Percentiles rank a stretch among this genome's conserved stretches.
Evolutionary conservation across 2,329 filamentous ascomycete species (phyloP).

Genomic region (Botrytis medusae): DNA sequence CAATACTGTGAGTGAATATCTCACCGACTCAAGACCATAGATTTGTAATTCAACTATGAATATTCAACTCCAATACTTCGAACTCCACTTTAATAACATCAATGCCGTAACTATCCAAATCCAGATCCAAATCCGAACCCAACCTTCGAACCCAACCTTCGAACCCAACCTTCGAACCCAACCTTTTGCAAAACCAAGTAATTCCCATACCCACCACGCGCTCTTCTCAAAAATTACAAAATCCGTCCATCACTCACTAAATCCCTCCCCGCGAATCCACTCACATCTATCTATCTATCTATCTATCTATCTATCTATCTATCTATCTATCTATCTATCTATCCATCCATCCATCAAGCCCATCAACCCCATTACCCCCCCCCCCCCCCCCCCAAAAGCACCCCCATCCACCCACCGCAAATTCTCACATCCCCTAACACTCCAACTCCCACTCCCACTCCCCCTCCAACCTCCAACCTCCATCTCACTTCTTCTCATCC

Average conservation of each 20-base stretch:
- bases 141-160: neutral
- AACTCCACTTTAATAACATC: neutral
- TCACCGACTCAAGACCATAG: neutral
- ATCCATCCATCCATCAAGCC: no score
- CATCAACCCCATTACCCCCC: no score
- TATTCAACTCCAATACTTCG: neutral
- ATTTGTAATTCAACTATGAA: neutral
- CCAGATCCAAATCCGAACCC: neutral
- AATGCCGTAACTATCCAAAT: neutral
- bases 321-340: no score
- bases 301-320: no score
- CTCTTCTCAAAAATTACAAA: neutral
- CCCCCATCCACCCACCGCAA: no score
- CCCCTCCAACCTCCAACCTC: no score
- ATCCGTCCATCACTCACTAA: neutral
- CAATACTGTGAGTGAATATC: neutral
- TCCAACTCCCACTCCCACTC: no score
- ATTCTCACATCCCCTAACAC: no score
- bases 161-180: neutral
- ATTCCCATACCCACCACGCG: fast-evolving
- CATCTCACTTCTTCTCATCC: no score
- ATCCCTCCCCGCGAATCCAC: no score
- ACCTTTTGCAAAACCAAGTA: neutral
- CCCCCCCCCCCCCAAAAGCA: no score
- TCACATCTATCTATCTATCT: no score